Percentiles rank a stretch among this genome's conserved stretches.
Evolutionary conservation across 805 yeast species (phyloP).

Genomic region (Kurtzmaniella fragi): DNA sequence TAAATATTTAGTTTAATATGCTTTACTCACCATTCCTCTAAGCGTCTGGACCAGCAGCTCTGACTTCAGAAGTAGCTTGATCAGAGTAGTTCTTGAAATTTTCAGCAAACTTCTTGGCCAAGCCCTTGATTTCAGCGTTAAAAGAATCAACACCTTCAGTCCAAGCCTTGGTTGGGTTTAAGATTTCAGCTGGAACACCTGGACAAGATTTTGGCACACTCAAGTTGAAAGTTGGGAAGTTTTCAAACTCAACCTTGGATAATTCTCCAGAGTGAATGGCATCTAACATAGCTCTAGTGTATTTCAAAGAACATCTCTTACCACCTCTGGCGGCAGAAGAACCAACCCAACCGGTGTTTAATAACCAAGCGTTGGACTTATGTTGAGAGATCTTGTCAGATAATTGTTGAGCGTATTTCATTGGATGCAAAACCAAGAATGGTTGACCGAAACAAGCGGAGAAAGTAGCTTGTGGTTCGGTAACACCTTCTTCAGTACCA

Average conservation of each 20-base stretch:
- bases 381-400: conserved; percentile 87
- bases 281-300: conserved; percentile 94
- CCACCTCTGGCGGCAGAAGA: conserved; percentile 90
- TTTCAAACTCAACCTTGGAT: conserved; percentile 74
- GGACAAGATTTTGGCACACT: conserved; percentile 78
- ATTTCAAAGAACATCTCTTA: conserved; percentile 94
- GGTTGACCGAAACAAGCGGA: conserved; percentile 99
- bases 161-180: conserved; percentile 88
- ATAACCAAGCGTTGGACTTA: conserved; percentile 90
- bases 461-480: conserved; percentile 97
- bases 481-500: conserved; percentile 97
- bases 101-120: conserved; percentile 75
- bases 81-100: conserved; percentile 82
- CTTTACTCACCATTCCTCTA: conserved; percentile 9
- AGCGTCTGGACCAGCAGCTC: conserved; percentile 83
- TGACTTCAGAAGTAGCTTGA: conserved; percentile 79
- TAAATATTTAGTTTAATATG: too few relatives aligned
- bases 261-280: conserved; percentile 91
- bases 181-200: conserved; percentile 76
- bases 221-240: conserved; percentile 81
- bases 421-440: conserved; percentile 95
- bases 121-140: conserved; percentile 41
- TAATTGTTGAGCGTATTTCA: conserved; percentile 94
- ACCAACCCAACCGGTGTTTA: conserved; percentile 99
- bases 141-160: conserved; percentile 39